Base-by-base conservation (phyloP, 345 rosid genomes). In the Lepidium sativum region DNA sequence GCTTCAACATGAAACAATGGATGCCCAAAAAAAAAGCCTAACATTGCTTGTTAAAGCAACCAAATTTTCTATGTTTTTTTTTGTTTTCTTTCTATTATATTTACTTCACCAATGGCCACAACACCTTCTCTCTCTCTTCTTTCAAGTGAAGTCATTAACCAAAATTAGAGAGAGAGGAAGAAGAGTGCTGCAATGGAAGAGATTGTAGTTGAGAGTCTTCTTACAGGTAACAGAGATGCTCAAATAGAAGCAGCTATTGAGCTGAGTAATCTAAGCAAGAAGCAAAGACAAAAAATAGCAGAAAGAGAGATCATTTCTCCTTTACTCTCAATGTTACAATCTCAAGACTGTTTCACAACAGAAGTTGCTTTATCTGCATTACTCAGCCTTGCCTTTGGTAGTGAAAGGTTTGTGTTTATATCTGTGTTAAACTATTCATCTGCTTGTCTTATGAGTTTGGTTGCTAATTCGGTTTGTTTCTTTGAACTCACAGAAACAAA, bases 1-100 rank as follows among this genome's bases (percentile, higher is more conserved):
- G 89, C 97, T 88, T 91, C 89, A 50, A 43, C 39, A 61, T 83
- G 80, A 88, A 88, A 86, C 92, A 86, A 86, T 77, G 85, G 92
- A 86, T 87, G 60, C 89, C 84, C 80, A 2, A 38, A 38, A 41
- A 67, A 78, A 81, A 81, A 73, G 80, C 63, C 69, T 68, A 77
- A 67, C 70, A 60, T 75, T 68, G 69, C 83, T 81, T 77, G 71
- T 70, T 77, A 75, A 82, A 85, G 95, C 88, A 80, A 83, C 75
- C 82, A 61, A 47, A 62, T 60, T 48, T 50, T 54, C 29, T 45
- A 42, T 35, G 41, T 60, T 43, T 16, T 40, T 39, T 16, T 21
- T 27, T n/a, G n/a, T n/a, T n/a, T 54, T 1, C 21, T 20, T 20
- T 1, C 63, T 61, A 42, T 38, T 67, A 62, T 75, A 67, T 62